Evolutionary conservation across 352 stramenopile genomes (phyloP), one percentile per base, ranked within the genome.

Genomic region (Phytophthora ramorum): DNA sequence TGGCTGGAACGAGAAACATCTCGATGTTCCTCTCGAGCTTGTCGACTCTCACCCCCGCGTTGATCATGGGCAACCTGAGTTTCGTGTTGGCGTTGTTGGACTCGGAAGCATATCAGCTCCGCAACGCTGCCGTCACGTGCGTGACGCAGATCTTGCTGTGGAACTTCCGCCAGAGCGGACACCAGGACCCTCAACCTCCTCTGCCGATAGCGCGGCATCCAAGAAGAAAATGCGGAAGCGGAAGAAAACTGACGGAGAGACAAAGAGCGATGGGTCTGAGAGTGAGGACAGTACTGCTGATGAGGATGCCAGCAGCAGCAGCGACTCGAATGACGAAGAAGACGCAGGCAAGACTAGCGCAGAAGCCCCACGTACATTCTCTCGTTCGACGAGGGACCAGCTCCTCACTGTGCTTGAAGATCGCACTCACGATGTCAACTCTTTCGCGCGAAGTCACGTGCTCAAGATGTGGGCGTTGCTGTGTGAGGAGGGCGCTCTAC

Each of bases 381-480:
- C 83, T 35, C 73, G 77, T 20, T 80, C 80, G 20, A 91, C 84
- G 12, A 77, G 88, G 60, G 76, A 91, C 46, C 75, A 88, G 43
- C 55, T 98, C 0, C 81, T 98, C 17, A 85, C 85, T 43, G 86
- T 99, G 43, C 71, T 99, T 0, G 82, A 92, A 46, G 89, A 97
- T 52, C 86, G 94, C 49, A 83, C 85, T n/a, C 80, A 93, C 40
- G 97, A 99, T 72, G 70, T 96, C 16, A 98, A 97, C 57, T 97
- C 93, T 0, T 98, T 97, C 60, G 96, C 93, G 4, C 76, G 97
- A 46, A 86, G 87, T 13, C 88, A 97, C 32, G 85, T 96, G 32
- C 77, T 99, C 22, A 98, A 98, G 63, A 91, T 96, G 60, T 97
- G 91, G 80, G 84, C 85, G 43, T 69, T 85, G 13, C 77, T 99